Conservation (phyloP, 2,329 filamentous ascomycete species). For the Fusarium pseudograminearum region DNA sequence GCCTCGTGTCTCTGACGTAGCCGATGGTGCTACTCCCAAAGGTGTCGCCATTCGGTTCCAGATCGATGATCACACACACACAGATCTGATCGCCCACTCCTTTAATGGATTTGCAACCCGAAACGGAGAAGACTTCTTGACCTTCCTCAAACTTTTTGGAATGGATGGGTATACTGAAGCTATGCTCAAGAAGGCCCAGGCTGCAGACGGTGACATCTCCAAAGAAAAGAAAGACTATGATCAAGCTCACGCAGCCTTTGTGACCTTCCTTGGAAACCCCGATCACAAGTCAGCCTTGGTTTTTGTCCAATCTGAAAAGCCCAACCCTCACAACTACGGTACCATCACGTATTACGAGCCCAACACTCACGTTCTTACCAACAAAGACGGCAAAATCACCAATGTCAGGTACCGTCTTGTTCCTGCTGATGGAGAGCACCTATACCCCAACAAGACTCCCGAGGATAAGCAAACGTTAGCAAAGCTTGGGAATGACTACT, state of each 20-base stretch:
- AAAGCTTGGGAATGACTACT: conserved; percentile 9
- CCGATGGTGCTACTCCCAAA: conserved; percentile 27
- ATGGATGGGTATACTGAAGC: neutral
- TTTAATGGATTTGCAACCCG: conserved; percentile 25
- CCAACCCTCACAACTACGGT: conserved; percentile 27
- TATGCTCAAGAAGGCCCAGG: neutral
- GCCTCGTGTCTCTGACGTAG: conserved; percentile 8
- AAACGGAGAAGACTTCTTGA: conserved; percentile 15
- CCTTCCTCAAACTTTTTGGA: conserved; percentile 20
- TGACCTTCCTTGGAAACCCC: neutral
- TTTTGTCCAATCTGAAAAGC: conserved; percentile 24
- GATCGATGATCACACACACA: conserved; percentile 23
- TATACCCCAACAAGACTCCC: conserved; percentile 6
- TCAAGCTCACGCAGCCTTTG: neutral
- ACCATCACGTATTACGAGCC: conserved; percentile 32
- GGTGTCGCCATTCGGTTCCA: conserved; percentile 30
- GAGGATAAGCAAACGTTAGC: conserved; percentile 5
- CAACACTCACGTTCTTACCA: conserved; percentile 28
- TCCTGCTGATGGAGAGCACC: conserved; percentile 11
- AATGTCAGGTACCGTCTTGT: conserved; percentile 27
- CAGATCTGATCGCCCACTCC: conserved; percentile 23
- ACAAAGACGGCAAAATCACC: conserved; percentile 10
- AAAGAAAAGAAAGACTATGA: conserved; percentile 10
- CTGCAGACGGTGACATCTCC: neutral
- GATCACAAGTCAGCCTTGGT: neutral